Percentiles rank a stretch among this genome's conserved stretches.
Evolutionary conservation across 2,329 filamentous ascomycete species (phyloP).

Genomic region (Parastagonospora nodorum): DNA sequence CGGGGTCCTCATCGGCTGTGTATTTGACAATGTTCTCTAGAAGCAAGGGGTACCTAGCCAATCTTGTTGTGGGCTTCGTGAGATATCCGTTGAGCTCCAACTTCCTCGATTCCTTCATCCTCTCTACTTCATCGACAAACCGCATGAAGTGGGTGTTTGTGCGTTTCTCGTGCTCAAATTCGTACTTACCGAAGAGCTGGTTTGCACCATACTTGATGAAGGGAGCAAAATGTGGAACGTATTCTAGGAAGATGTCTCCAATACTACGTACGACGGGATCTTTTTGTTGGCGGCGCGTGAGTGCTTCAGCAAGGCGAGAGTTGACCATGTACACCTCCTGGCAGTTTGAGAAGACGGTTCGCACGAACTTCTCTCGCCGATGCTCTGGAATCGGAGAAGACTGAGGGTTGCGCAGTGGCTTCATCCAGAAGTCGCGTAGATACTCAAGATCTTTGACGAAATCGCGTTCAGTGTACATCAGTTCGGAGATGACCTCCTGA

Average conservation of each 20-base stretch:
- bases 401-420: constrained; percentile 73
- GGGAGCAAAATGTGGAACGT: constrained; percentile 88
- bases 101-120: constrained; percentile 94
- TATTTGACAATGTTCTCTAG: constrained; percentile 91
- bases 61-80: constrained; percentile 93
- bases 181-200: constrained; percentile 94
- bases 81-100: constrained; percentile 96
- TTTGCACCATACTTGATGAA: constrained; percentile 97
- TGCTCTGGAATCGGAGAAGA: constrained; percentile 87
- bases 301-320: constrained; percentile 80
- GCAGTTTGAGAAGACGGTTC: constrained; percentile 94
- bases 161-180: constrained; percentile 94
- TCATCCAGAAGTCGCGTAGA: constrained; percentile 97
- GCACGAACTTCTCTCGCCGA: constrained; percentile 86
- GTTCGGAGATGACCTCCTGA: constrained; percentile 96
- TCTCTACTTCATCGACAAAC: constrained; percentile 95
- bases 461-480: constrained; percentile 98
- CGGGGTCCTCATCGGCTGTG: constrained; percentile 84
- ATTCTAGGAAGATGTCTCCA: constrained; percentile 93
- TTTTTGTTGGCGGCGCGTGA: constrained; percentile 90
- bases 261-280: constrained; percentile 85
- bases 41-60: constrained; percentile 90
- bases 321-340: constrained; percentile 94
- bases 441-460: constrained; percentile 99
- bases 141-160: constrained; percentile 82